Base-by-base conservation (phyloP, 805 yeast species). In the Myxozyma neglecta region DNA sequence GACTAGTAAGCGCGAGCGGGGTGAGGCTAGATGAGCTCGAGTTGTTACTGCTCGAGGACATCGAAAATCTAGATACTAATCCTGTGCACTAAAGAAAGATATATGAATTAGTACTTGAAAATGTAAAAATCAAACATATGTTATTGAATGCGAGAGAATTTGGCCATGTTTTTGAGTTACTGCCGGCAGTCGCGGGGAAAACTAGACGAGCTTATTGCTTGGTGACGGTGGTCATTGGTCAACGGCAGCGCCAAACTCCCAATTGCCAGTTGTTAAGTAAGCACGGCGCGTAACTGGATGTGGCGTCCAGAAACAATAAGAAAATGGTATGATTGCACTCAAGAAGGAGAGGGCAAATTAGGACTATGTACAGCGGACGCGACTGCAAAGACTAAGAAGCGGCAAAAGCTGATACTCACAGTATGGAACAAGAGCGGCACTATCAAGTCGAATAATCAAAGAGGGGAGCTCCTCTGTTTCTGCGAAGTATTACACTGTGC, bases 1-100 rank as follows among this genome's bases (percentile, higher is more conserved):
- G 52, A 24, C 46, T 37, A 34, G 52, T 46, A n/a, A 56, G 60
- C 18, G 56, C 53, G 40, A 56, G 60, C 34, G 60, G 60, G 35
- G 56, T 51, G 44, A 56, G 34, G 44, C 54, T 56, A 40, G 52
- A 48, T 18, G 53, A 20, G 49, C 59, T 56, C 48, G 57, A 53
- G 57, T 53, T 53, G 44, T 45, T 53, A 34, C 49, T 53, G 46
- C 55, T 51, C 47, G 55, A 51, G 24, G 55, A 39, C 55, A 51
- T 51, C 55, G 32, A 29, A 39, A 24, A 39, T 24, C 29, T 24
- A 18, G 11, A 40, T 24, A 51, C 18, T 10, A 51, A 39, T 34
- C 14, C 39, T 11, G 13, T 16, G 24, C 34, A 35, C 9, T 14
- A 32, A 39, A 39, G n/a, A 39, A 39, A 11, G 2, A 39, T 39